These are phyloP conservation scores for Peronosclerospora sorghi DNA, from an alignment of 352 stramenopile genomes.

Conservation along the genomic window DNA sequence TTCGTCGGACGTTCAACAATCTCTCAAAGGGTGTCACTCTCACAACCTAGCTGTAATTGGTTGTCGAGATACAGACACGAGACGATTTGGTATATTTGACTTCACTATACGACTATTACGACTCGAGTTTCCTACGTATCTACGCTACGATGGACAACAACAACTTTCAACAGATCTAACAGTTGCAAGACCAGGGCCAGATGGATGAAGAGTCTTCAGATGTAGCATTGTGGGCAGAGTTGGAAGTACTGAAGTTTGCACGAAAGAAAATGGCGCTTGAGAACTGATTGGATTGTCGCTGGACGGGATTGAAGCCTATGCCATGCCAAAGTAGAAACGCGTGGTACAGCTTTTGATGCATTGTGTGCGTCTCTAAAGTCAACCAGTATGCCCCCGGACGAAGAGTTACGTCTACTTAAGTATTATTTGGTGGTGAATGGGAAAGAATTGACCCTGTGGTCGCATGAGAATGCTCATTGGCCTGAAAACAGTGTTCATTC, in stretches of 20 bases:
- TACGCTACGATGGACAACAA: too few relatives aligned
- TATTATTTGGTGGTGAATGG: slow-evolving; percentile 54
- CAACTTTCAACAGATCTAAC: too few relatives aligned
- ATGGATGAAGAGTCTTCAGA: slow-evolving; percentile 18
- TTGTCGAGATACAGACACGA: too few relatives aligned
- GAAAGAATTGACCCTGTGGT: slow-evolving; percentile 49
- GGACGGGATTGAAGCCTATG: slow-evolving; percentile 43
- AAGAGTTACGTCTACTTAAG: slow-evolving; percentile 54
- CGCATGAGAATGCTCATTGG: slow-evolving; percentile 68
- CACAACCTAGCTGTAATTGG: too few relatives aligned
- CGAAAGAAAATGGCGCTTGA: slow-evolving; percentile 55
- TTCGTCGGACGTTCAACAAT: too few relatives aligned
- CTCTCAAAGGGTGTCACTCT: too few relatives aligned
- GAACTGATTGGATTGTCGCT: slow-evolving; percentile 38
- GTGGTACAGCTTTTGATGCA: slow-evolving; percentile 60
- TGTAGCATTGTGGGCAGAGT: slow-evolving; percentile 50
- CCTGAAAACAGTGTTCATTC: slow-evolving; percentile 66
- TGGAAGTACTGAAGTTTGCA: slow-evolving; percentile 73
- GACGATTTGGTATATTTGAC: too few relatives aligned
- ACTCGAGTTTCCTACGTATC: too few relatives aligned
- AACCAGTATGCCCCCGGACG: slow-evolving; percentile 46
- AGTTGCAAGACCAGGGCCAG: slow-evolving; percentile 21
- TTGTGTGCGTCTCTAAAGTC: slow-evolving; percentile 72
- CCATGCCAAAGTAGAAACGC: slow-evolving; percentile 46
- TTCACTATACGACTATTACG: too few relatives aligned